Evolutionary conservation across 2,329 filamentous ascomycete genomes (phyloP), one percentile per base, ranked within the genome.

Genomic region (Cladosporium sphaerospermum): DNA sequence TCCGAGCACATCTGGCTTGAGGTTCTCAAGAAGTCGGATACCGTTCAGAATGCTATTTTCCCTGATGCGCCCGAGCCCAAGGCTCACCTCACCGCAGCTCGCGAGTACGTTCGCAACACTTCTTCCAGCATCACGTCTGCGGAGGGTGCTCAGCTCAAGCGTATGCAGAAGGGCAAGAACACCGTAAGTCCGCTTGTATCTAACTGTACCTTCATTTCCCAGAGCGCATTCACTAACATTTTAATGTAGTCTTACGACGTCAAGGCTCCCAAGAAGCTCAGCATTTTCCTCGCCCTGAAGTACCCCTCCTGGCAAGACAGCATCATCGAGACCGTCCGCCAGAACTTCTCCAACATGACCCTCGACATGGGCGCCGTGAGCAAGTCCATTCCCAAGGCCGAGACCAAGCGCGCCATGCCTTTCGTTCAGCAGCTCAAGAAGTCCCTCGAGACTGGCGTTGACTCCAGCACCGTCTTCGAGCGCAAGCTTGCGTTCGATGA

Each of bases 391-490:
- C 83, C 83, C 61, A 95, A 95, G 77, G 78, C 89, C 66, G 88
- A 95, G 73, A 89, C 90, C 80, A 99, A 97, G 82, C 93, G 95
- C 75, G 92, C 90, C 2, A 97, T 97, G 92, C 93, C 93, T 0
- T 97, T 96, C 66, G 85, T 96, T 46, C 91, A 97, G 74, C 74
- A 70, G 6, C 76, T 97, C 56, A 96, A 96, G 84, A 88, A 82
- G 70, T 83, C 88, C 49, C 80, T 99, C 53, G 78, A 89, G 54
- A 67, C 69, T 36, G 77, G 78, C 46, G 57, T 64, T 31, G 83
- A 92, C 11, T 74, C 82, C 1, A 76, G 80, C 19, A 77, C 73
- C 2, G 89, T 96, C 9, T 84, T 97, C 65, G 84, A 92, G 67
- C 81, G 90, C 60, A 89, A 92, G 72, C 77, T 99, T 57, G 79